Conservation (phyloP, 805 yeast species). For the Yarrowia sp. region DNA sequence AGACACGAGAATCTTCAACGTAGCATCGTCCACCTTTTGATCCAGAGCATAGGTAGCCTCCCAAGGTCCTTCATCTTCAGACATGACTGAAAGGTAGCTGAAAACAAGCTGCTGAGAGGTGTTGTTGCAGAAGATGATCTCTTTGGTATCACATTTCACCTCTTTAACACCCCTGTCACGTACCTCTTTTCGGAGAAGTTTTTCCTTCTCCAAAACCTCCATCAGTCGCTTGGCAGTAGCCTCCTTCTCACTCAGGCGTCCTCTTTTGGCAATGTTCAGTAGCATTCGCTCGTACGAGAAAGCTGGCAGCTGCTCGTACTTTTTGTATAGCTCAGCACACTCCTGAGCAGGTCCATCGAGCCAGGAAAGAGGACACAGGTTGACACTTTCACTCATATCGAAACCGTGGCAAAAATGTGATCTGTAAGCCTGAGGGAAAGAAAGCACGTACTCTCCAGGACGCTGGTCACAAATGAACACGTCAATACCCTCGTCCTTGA, state of each 20-base stretch:
- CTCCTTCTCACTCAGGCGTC: neutral
- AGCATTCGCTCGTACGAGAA: constrained; percentile 39
- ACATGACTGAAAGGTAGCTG: neutral
- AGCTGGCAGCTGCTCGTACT: constrained; percentile 36
- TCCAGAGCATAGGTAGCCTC: neutral
- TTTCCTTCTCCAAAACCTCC: neutral
- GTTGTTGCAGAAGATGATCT: neutral
- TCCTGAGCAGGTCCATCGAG: constrained; percentile 35
- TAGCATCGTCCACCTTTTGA: neutral
- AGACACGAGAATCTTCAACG: neutral
- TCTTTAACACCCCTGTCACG: neutral
- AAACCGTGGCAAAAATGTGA: constrained; percentile 84
- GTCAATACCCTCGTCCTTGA: constrained; percentile 45
- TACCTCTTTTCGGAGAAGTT: neutral
- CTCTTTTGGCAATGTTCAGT: constrained; percentile 29
- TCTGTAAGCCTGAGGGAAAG: constrained; percentile 84
- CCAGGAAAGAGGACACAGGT: constrained; percentile 40
- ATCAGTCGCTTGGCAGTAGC: neutral
- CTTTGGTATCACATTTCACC: neutral
- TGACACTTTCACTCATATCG: constrained; percentile 48
- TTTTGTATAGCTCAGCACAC: constrained; percentile 35
- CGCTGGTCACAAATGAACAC: constrained; percentile 62
- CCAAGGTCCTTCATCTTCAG: neutral
- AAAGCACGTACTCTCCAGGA: constrained; percentile 76
- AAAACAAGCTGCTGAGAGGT: neutral